Evolutionary conservation across 345 rosid genomes (phyloP), one percentile per base, ranked within the genome.

Genomic region (Salix brachista): DNA sequence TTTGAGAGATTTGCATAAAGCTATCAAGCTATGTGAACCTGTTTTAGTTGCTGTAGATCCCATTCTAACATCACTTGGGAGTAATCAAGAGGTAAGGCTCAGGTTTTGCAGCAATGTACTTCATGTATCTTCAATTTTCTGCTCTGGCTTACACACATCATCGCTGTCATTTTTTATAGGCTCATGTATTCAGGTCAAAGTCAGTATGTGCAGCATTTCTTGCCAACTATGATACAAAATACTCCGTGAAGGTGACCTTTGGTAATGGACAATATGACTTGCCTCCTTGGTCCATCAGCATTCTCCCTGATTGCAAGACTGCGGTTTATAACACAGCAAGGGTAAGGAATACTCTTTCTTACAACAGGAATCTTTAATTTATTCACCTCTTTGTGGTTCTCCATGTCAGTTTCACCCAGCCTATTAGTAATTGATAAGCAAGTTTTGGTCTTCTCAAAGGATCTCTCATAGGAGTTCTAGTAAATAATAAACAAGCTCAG

Each of bases 261-360:
- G 83, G 84, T 26, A 85, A 71, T 18, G 67, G 73, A 41, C 79
- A 83, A 64, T 83, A 85, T 70, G 83, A 81, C 62, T 74, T 87
- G 74, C 90, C 88, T 23, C 81, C 84, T 65, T 87, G 90, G 90
- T 87, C 90, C 44, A 60, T 87, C 74, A 87, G 90, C 85, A 75
- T 87, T 66, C 83, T 87, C 54, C 86, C 86, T 19, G 86, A 83
- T 75, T 81, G 87, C 79, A 81, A 79, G 74, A 80, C 77, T 39
- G 88, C 69, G 14, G 83, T 80, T 67, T 87, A 76, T 71, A 79
- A 85, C 84, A 85, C 86, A 32, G 86, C 85, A 73, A 79, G 58
- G 86, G 87, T 84, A 65, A 75, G 74, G 64, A 44, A 17, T 37
- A 46, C 70, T 42, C 17, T 44, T 34, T 13, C 11, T 69, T 18